These are phyloP conservation scores for Diplocarpon rosae DNA, from an alignment of 2,329 filamentous ascomycete genomes.

Conservation along the genomic window DNA sequence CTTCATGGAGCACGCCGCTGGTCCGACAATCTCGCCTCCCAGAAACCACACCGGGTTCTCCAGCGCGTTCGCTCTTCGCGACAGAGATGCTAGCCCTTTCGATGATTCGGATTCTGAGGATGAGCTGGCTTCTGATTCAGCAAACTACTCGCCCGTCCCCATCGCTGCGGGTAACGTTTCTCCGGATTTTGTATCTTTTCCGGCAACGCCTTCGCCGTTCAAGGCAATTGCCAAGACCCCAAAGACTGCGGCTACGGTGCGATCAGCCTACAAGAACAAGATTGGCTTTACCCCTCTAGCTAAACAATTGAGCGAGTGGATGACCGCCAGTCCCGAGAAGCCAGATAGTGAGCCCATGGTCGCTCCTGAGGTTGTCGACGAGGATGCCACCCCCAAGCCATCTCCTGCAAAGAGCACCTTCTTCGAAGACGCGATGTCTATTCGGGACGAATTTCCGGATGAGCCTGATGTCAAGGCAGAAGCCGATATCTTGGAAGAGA, in stretches of 20 bases:
- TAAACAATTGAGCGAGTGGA: slow-evolving; percentile 51
- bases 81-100: slow-evolving; percentile 37
- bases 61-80: slow-evolving; percentile 34
- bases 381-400: slow-evolving; percentile 5
- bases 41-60: slow-evolving; percentile 10
- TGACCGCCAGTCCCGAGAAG: slow-evolving; percentile 44
- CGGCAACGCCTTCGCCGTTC: slow-evolving; percentile 34
- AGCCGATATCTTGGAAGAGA: slow-evolving; percentile 23
- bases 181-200: slow-evolving; percentile 25
- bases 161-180: slow-evolving; percentile 21
- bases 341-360: slow-evolving; percentile 12
- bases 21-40: slow-evolving; percentile 19
- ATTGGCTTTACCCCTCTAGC: slow-evolving; percentile 55
- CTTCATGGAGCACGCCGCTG: slow-evolving; percentile 9
- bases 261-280: slow-evolving; percentile 17
- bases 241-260: slow-evolving; percentile 6
- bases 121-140: slow-evolving; percentile 32
- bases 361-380: neutral
- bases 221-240: slow-evolving; percentile 15
- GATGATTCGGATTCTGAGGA: slow-evolving; percentile 46
- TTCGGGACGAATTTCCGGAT: slow-evolving; percentile 30
- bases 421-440: slow-evolving; percentile 52
- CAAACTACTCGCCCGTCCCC: slow-evolving; percentile 20
- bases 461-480: slow-evolving; percentile 27
- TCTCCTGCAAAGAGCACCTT: slow-evolving; percentile 36